Evolutionary conservation across 768 basidiomycete species (phyloP), one percentile per base, ranked within the genome.

Genomic region (Tulasnella sp.): DNA sequence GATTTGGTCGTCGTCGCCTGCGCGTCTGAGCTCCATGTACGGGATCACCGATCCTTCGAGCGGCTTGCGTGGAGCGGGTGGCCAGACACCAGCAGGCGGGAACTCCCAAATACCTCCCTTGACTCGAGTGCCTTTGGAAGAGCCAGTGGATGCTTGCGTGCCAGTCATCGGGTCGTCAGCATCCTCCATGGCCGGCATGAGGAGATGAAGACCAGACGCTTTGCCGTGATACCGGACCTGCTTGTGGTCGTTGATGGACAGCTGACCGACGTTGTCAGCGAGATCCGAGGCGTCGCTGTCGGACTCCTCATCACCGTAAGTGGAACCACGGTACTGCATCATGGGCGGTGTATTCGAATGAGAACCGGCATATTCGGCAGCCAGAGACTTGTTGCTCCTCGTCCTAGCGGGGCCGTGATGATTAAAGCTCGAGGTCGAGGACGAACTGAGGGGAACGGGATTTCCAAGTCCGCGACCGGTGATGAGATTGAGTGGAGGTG

Each of bases 211-310:
- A 1, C 94, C 94, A 80, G 93, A 94, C 5, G 90, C 92, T 84
- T 94, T 94, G 39, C 95, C 94, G 83, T 97, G 95, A 84, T 92
- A 96, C 48, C 95, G 87, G 18, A 97, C 91, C 84, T 96, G 91
- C 78, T 91, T 89, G 77, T 96, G 93, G 86, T 97, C 95, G 82
- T 97, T 95, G 82, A 97, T 83, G 81, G 93, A 94, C 80, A 97
- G 87, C 85, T 96, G 94, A 2, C 95, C 95, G 6, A 96, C 89
- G 39, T 94, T 94, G 79, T 91, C 91, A 42, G 89, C 88, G 3
- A 92, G 84, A 76, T 85, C 85, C 1, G 80, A 82, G 40, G 84
- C 75, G 19, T 83, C 83, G 21, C 82, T 84, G 36, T 80, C 81
- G 44, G 78, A 79, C 2, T 71, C 62, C 27, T 79, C 78, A 8